Base-by-base conservation (phyloP, 306 rosid genomes). In the Cucumis cinereus region DNA sequence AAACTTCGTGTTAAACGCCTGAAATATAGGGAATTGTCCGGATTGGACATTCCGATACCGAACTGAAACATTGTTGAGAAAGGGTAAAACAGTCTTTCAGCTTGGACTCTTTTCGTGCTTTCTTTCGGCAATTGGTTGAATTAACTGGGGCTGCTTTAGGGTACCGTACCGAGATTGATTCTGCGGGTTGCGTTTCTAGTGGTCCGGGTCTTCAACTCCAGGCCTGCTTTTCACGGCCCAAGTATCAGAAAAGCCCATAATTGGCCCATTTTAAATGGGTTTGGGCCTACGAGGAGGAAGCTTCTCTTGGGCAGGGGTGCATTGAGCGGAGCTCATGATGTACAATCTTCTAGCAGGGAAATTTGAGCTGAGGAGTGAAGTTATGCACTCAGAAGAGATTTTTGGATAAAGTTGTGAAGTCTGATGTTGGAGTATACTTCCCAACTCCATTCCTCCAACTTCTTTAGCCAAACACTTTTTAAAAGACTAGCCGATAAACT, bases 61-160 rank as follows among this genome's bases (percentile, higher is more conserved):
- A 28, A 72, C 2, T 19, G 13, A 50, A 24, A 8, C 13, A 0
- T 22, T 5, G 38, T 70, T 16, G 15, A 30, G 6, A 4, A 69
- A 71, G 85, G 89, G 81, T 24, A 75, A 30, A 19, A 77, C 8
- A 41, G 87, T 81, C 79, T 55, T 77, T 81, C 26, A 0, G 35
- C 43, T 5, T 79, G 24, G 78, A 72, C 43, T 67, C 58, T 56
- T 30, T 26, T 73, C 60, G n/a, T 7, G 76, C 3, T 50, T 9
- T 0, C 15, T n/a, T 52, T 22, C 56, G 20, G 45, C 9, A 12
- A 71, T 71, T 49, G 76, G 76, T 8, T 9, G 9, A 8, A 7
- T 15, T 10, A 4, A 24, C 14, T 16, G 76, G 20, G 26, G 45
- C 57, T 74, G 55, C 16, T 20, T 33, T 74, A 54, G 61, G 77